phyloP scores from a whole-genome alignment of 2,329 filamentous ascomycete genomes.

The Trichoderma sp. region DNA sequence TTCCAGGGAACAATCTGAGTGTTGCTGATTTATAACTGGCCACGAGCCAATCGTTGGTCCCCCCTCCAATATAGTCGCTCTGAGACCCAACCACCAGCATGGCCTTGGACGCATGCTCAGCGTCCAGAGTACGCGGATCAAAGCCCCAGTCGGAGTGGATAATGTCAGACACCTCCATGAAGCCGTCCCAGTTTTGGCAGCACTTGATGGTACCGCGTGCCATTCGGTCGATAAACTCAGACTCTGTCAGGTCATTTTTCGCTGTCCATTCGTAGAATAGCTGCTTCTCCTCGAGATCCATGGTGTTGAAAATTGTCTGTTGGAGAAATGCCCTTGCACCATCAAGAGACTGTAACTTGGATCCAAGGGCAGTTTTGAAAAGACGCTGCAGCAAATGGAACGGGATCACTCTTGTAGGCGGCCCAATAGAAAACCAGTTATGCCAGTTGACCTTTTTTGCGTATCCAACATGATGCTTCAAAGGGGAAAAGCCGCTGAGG shows the following conservation, averaged over 20 bases:
- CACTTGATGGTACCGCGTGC: slow-evolving; percentile 25
- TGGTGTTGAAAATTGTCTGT: slow-evolving; percentile 24
- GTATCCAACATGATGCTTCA: slow-evolving; percentile 28
- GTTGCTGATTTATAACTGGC: slow-evolving; percentile 28
- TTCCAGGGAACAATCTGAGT: slow-evolving; percentile 27
- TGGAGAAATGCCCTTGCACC: slow-evolving; percentile 27
- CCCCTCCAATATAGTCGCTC: slow-evolving; percentile 28
- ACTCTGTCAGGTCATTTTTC: slow-evolving; percentile 19
- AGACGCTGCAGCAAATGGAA: slow-evolving; percentile 28
- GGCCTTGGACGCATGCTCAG: slow-evolving; percentile 27
- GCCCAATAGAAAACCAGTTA: slow-evolving; percentile 28
- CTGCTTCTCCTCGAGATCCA: slow-evolving; percentile 26
- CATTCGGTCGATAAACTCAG: slow-evolving; percentile 20
- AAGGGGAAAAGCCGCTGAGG: slow-evolving; percentile 29
- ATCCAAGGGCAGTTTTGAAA: slow-evolving; percentile 20
- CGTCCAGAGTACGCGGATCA: slow-evolving; percentile 26
- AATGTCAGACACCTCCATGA: slow-evolving; percentile 30
- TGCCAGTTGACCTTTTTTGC: slow-evolving; percentile 28
- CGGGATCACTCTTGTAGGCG: slow-evolving; percentile 15
- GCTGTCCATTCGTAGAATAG: slow-evolving; percentile 18
- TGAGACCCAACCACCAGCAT: slow-evolving; percentile 28
- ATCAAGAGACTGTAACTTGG: background rate
- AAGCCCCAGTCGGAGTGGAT: slow-evolving; percentile 33
- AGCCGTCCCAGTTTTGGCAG: slow-evolving; percentile 31
- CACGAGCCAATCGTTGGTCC: slow-evolving; percentile 29